phyloP scores from a whole-genome alignment of 129 eudicot genomes.

The Flaveria brownii region DNA sequence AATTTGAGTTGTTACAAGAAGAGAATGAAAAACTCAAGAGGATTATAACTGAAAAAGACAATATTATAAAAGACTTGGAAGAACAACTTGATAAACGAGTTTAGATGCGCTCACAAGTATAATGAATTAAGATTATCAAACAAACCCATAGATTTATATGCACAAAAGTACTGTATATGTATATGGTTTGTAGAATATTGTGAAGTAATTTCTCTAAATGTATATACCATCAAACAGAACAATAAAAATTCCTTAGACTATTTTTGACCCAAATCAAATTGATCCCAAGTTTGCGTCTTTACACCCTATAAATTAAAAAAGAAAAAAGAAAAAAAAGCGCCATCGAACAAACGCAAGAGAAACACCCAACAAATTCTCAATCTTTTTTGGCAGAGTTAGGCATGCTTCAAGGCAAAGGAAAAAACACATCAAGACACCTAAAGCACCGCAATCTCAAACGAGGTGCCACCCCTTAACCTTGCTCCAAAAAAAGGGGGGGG shows the following conservation, averaged over 20 bases:
- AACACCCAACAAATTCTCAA: slow-evolving; percentile 2
- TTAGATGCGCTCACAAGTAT: slow-evolving; percentile 1
- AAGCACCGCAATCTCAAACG: too few species aligned
- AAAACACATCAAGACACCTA: too few species aligned
- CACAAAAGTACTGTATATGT: background rate
- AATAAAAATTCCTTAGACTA: background rate
- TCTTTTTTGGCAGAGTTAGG: background rate
- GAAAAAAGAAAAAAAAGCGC: background rate
- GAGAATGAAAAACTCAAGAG: slow-evolving; percentile 49
- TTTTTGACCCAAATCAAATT: slow-evolving; percentile 4
- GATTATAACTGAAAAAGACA: slow-evolving; percentile 42
- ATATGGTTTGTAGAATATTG: slow-evolving; percentile 17
- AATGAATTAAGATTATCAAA: background rate
- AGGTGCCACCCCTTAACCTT: too few species aligned
- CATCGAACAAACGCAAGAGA: background rate
- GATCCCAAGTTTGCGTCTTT: background rate
- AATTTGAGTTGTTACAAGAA: slow-evolving; percentile 44
- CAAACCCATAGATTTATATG: background rate
- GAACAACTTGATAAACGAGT: slow-evolving; percentile 34
- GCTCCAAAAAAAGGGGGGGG: too few species aligned
- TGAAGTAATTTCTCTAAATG: slow-evolving; percentile 1
- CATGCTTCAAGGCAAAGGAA: too few species aligned
- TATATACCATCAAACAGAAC: background rate
- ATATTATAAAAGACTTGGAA: slow-evolving; percentile 37
- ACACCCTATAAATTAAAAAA: too few species aligned